A percentile compares a stretch with the other conserved stretches of the same genome.
Evolutionary conservation across 2,329 filamentous ascomycete genomes (phyloP).

Genomic region (Fusarium sp.): DNA sequence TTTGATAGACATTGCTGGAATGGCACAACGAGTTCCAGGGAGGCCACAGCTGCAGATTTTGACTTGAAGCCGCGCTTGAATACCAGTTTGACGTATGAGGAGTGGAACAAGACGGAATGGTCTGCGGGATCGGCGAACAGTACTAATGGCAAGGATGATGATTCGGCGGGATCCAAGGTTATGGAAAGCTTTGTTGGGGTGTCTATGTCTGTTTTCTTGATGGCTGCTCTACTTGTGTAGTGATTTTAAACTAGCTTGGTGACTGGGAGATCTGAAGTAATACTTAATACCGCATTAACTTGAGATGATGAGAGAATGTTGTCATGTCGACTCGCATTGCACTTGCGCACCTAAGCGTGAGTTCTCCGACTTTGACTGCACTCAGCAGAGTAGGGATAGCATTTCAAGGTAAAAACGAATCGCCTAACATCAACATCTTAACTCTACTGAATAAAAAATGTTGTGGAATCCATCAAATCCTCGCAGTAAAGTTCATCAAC

Average conservation of each 20-base stretch:
- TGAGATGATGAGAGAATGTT: neutral
- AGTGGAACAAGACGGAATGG: slow-evolving; percentile 42
- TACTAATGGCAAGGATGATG: neutral
- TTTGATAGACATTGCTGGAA: slow-evolving; percentile 46
- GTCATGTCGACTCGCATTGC: neutral
- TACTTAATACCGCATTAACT: neutral
- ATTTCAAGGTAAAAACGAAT: neutral
- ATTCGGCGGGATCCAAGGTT: neutral
- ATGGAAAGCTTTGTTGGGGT: neutral
- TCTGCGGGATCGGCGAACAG: neutral
- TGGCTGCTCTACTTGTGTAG: slow-evolving; percentile 3
- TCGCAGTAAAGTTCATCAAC: neutral
- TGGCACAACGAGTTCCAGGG: slow-evolving; percentile 21
- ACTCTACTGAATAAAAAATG: neutral
- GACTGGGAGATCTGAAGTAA: neutral
- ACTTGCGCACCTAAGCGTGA: neutral
- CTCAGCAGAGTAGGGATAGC: neutral
- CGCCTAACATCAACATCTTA: neutral
- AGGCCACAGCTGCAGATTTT: slow-evolving; percentile 28
- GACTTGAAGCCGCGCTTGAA: slow-evolving; percentile 35
- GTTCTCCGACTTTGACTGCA: neutral
- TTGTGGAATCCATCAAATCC: neutral
- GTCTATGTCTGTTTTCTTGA: neutral
- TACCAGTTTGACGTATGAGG: slow-evolving; percentile 30
- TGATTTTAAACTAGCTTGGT: neutral